Percentiles rank a stretch among this genome's conserved stretches.
Evolutionary conservation across 371 early-diverging fungal genomes (phyloP).

Genomic region (Dentiscutata heterogama): DNA sequence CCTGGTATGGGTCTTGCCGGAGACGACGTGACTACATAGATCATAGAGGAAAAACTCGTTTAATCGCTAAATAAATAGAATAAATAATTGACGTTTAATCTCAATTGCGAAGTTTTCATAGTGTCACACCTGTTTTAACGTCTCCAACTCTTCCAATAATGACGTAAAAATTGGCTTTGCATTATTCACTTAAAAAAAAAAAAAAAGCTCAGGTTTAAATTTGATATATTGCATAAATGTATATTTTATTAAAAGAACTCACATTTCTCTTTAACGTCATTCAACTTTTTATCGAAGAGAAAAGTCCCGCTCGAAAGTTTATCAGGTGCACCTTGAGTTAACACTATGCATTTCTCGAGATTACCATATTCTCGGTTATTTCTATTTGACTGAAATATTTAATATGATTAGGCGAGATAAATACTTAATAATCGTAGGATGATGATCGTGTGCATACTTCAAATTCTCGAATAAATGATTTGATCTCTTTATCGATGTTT

Average conservation of each 20-base stretch:
- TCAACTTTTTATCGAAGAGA: not conserved
- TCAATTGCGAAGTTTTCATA: not conserved
- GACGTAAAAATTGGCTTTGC: not conserved
- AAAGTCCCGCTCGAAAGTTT: not conserved
- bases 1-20: not conserved
- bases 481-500: conserved; percentile 10
- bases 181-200: not conserved
- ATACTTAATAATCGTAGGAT: not conserved
- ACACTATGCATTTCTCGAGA: not conserved
- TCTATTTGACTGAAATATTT: not conserved
- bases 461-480: conserved; percentile 22
- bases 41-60: not conserved
- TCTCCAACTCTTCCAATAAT: not conserved
- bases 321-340: conserved; percentile 6
- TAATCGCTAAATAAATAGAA: not conserved
- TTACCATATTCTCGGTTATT: not conserved
- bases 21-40: not conserved
- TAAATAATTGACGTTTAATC: not conserved
- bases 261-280: conserved; percentile 4
- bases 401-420: not conserved
- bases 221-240: not conserved
- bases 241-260: not conserved
- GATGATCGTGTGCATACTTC: not conserved
- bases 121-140: conserved; percentile 12
- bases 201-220: not conserved